These are phyloP conservation scores for Boehmeria nivea DNA, from an alignment of 306 rosid genomes.

Conservation along the genomic window DNA sequence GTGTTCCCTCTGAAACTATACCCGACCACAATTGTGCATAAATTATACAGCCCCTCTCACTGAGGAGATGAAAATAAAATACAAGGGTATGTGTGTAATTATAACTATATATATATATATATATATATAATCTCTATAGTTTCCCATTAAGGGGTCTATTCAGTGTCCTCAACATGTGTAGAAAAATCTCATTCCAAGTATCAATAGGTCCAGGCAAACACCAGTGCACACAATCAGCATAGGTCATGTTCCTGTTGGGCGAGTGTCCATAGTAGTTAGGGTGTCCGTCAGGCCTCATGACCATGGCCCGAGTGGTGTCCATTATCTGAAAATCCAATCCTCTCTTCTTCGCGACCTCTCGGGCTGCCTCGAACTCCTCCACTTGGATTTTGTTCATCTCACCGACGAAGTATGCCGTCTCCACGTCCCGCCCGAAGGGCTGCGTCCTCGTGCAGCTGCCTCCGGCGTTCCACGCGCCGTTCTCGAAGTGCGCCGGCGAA, in stretches of 20 bases:
- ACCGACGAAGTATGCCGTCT: slow-evolving; percentile 23
- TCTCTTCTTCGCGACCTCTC: slow-evolving; percentile 32
- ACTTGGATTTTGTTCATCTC: slow-evolving; percentile 47
- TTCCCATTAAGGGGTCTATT: slow-evolving; percentile 6
- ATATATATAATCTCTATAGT: not conserved
- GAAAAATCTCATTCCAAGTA: slow-evolving; percentile 80
- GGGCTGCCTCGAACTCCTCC: slow-evolving; percentile 51
- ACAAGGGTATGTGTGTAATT: not conserved
- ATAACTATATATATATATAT: not conserved
- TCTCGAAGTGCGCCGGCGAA: slow-evolving; percentile 84
- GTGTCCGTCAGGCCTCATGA: slow-evolving; percentile 86
- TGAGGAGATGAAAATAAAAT: not conserved
- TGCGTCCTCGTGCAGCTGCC: slow-evolving; percentile 66
- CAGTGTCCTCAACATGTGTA: slow-evolving; percentile 41
- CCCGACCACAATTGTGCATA: too few relatives aligned
- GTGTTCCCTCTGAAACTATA: not conserved
- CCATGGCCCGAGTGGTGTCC: slow-evolving; percentile 65
- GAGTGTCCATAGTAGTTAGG: slow-evolving; percentile 61
- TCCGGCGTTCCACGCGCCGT: slow-evolving; percentile 82
- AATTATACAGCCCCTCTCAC: too few relatives aligned
- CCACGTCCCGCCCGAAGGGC: slow-evolving; percentile 47
- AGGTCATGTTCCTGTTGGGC: slow-evolving; percentile 29
- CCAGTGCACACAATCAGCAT: slow-evolving; percentile 89
- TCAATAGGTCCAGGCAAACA: slow-evolving; percentile 85
- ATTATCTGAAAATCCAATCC: slow-evolving; percentile 51